Percentiles rank a stretch among this genome's conserved stretches.
These are phyloP conservation scores for Spiraea crenata DNA, from an alignment of 331 rosid genomes.

Conservation along the genomic window DNA sequence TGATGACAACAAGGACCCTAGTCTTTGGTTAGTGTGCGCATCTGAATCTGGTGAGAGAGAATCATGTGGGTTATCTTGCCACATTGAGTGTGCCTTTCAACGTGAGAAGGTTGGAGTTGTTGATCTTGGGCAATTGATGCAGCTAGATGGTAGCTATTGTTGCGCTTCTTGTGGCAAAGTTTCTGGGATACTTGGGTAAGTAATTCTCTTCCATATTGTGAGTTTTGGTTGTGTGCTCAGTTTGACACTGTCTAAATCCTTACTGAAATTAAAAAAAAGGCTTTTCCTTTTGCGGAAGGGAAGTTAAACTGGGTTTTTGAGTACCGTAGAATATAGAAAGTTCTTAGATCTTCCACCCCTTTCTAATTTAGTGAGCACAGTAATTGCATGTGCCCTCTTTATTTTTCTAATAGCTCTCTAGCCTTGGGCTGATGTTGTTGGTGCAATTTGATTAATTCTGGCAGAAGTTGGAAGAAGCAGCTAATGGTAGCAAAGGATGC, in stretches of 20 bases:
- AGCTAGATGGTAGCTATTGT: constrained; percentile 97
- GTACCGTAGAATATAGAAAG: neutral
- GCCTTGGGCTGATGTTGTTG: constrained; percentile 25
- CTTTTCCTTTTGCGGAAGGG: neutral
- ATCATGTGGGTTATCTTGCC: constrained; percentile 94
- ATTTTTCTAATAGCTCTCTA: constrained; percentile 17
- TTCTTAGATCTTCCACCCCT: neutral
- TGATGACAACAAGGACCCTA: constrained; percentile 99
- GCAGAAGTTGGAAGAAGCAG: constrained; percentile 97
- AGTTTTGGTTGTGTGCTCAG: neutral
- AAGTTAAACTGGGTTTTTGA: neutral
- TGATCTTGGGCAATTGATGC: constrained; percentile 98
- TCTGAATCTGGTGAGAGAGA: constrained; percentile 75
- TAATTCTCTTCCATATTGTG: constrained; percentile 28
- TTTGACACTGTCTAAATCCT: neutral
- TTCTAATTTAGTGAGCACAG: constrained; percentile 8
- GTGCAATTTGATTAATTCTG: constrained; percentile 30
- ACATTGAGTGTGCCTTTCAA: constrained; percentile 93
- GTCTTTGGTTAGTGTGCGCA: constrained; percentile 97
- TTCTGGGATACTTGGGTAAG: constrained; percentile 94
- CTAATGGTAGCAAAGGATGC: constrained; percentile 88
- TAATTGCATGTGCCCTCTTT: constrained; percentile 4
- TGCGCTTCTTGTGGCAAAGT: constrained; percentile 99
- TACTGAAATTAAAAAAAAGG: neutral
- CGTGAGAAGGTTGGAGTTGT: constrained; percentile 90